Percentiles rank a stretch among this genome's conserved stretches.
Evolutionary conservation across 805 yeast genomes (phyloP).

Genomic region (Lipomyces kockii): DNA sequence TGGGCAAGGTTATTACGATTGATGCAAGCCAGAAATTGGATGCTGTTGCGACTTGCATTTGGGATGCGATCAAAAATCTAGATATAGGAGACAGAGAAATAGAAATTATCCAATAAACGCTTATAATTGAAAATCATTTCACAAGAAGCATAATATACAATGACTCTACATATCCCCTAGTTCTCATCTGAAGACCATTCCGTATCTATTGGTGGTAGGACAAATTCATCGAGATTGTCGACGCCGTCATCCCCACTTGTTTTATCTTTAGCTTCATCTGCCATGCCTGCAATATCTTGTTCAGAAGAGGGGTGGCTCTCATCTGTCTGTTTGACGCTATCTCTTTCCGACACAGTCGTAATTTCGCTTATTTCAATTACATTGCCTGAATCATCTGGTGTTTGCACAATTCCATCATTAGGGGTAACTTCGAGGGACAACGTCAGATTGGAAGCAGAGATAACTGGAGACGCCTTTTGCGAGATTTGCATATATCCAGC

Average conservation of each 20-base stretch:
- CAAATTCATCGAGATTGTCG: constrained; percentile 36
- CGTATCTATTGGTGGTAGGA: constrained; percentile 25
- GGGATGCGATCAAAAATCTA: constrained; percentile 2
- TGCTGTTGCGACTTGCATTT: constrained; percentile 10
- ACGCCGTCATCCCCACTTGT: constrained; percentile 15
- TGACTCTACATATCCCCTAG: neutral
- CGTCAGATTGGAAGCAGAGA: neutral
- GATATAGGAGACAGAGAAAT: neutral
- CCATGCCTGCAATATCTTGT: neutral
- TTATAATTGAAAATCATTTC: neutral
- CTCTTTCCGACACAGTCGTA: neutral
- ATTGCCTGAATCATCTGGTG: neutral
- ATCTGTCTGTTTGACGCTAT: neutral
- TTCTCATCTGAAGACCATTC: constrained; percentile 30
- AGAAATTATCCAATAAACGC: neutral
- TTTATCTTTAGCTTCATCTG: neutral
- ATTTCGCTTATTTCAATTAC: neutral
- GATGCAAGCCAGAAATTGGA: constrained; percentile 24
- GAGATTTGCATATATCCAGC: neutral
- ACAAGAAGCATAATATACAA: constrained; percentile 1
- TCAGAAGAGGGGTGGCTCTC: neutral
- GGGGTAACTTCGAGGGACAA: neutral
- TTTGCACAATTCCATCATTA: neutral
- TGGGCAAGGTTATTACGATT: constrained; percentile 19
- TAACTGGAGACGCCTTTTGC: neutral